Percentiles rank a stretch among this genome's conserved stretches.
phyloP scores from a whole-genome alignment of 2,329 filamentous ascomycete genomes.

The Clarireedia homoeocarpa region DNA sequence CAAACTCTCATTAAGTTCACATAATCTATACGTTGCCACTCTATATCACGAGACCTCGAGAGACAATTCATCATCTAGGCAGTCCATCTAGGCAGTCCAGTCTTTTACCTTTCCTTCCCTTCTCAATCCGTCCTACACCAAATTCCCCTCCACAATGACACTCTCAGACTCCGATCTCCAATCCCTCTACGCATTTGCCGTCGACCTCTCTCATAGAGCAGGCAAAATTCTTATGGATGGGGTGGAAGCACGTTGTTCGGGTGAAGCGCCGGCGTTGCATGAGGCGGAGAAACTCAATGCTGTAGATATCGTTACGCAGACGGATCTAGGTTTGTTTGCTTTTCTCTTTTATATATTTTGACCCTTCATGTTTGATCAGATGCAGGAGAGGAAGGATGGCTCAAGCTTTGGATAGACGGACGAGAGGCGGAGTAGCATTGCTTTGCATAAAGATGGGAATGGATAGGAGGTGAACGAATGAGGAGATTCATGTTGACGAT shows the following conservation, averaged over 20 bases:
- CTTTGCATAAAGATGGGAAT: too few species aligned
- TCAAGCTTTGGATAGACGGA: too few species aligned
- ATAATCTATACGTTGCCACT: background rate
- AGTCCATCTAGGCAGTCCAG: background rate
- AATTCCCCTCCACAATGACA: background rate
- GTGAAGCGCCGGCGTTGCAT: slow-evolving; percentile 20
- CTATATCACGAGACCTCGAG: too few species aligned
- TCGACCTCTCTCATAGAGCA: slow-evolving; percentile 62
- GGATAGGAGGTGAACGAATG: background rate
- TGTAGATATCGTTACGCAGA: slow-evolving; percentile 72
- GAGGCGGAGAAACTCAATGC: slow-evolving; percentile 61
- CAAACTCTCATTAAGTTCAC: background rate
- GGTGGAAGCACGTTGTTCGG: slow-evolving; percentile 41
- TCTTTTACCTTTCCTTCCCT: background rate
- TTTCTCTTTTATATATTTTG: background rate
- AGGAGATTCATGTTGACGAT: background rate
- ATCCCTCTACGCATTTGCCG: slow-evolving; percentile 61
- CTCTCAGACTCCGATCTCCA: slow-evolving; percentile 41
- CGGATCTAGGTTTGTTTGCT: slow-evolving; percentile 54
- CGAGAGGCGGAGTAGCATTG: too few species aligned
- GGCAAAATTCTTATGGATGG: slow-evolving; percentile 59
- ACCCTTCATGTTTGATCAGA: background rate
- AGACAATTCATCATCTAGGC: too few species aligned
- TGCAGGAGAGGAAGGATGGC: background rate
- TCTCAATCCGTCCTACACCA: background rate